phyloP scores from a whole-genome alignment of 768 basidiomycete species.

The Russula brevipes region DNA sequence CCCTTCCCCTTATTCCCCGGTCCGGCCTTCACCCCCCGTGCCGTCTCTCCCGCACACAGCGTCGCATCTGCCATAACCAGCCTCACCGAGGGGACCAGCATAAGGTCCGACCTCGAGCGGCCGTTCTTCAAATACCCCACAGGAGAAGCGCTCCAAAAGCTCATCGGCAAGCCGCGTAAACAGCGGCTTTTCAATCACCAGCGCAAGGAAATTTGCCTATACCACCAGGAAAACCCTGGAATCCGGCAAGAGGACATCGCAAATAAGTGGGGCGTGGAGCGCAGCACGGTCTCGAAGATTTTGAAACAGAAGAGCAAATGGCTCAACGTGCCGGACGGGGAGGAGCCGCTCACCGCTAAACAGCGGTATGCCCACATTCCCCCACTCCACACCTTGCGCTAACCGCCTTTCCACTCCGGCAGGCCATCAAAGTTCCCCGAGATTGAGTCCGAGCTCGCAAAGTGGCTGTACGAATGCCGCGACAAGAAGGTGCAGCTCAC shows the following conservation, averaged over 20 bases:
- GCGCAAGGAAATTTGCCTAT: constrained; percentile 69
- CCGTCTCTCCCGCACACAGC: constrained; percentile 60
- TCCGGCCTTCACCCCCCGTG: constrained; percentile 38
- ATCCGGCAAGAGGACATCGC: constrained; percentile 84
- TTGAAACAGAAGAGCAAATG: constrained; percentile 80
- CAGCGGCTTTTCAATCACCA: constrained; percentile 70
- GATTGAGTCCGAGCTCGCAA: constrained; percentile 59
- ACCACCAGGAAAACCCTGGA: constrained; percentile 57
- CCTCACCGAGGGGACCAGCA: constrained; percentile 37
- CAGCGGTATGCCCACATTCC: constrained; percentile 47
- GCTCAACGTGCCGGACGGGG: constrained; percentile 62
- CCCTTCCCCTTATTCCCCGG: constrained; percentile 19
- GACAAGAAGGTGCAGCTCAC: constrained; percentile 47
- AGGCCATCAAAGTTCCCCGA: constrained; percentile 80
- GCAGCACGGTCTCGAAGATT: constrained; percentile 93
- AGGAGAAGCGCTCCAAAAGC: constrained; percentile 21
- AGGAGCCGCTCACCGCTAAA: constrained; percentile 56
- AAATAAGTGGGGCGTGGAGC: constrained; percentile 67
- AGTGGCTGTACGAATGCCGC: constrained; percentile 55
- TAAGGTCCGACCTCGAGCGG: constrained; percentile 15
- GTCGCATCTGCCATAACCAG: constrained; percentile 50
- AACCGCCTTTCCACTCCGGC: constrained; percentile 19
- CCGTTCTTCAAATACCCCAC: constrained; percentile 17
- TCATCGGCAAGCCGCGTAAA: constrained; percentile 52
- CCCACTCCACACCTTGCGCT: background rate